A percentile compares a stretch with the other conserved stretches of the same genome.
phyloP scores from a whole-genome alignment of 148 eudicot species.

The Rhododendron molle region DNA sequence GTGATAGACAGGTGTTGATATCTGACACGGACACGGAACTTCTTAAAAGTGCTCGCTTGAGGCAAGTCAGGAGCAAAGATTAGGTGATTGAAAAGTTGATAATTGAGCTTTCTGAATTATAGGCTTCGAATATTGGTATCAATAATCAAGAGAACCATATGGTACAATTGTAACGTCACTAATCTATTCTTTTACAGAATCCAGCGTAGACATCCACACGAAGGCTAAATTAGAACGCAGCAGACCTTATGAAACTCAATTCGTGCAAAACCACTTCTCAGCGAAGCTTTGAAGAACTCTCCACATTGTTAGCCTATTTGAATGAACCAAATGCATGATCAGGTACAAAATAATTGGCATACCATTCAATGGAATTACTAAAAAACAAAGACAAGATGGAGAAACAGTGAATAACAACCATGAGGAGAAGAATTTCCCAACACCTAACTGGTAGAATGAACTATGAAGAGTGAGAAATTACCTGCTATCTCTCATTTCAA shows the following conservation, averaged over 20 bases:
- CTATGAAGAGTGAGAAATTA: slow-evolving; percentile 14
- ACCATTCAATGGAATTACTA: background rate
- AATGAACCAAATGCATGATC: background rate
- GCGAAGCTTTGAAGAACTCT: slow-evolving; percentile 35
- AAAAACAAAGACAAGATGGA: background rate
- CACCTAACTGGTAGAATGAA: background rate
- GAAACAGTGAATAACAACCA: background rate
- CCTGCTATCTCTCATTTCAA: slow-evolving; percentile 78
- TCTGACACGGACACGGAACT: background rate
- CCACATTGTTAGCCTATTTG: slow-evolving; percentile 47
- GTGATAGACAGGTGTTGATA: background rate
- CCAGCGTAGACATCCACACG: background rate
- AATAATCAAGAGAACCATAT: background rate
- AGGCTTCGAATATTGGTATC: background rate
- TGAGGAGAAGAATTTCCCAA: background rate
- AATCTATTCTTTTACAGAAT: background rate
- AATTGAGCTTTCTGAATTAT: background rate
- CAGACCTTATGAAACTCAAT: slow-evolving; percentile 37
- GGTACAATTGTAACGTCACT: background rate
- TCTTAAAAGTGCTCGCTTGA: background rate
- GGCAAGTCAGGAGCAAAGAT: background rate
- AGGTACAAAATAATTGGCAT: background rate
- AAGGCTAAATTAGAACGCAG: slow-evolving; percentile 22
- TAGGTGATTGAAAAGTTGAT: slow-evolving; percentile 14
- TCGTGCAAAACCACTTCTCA: slow-evolving; percentile 37